Conservation (phyloP, 2,329 filamentous ascomycete genomes). For the Cephalotrichum gorgonifer region DNA sequence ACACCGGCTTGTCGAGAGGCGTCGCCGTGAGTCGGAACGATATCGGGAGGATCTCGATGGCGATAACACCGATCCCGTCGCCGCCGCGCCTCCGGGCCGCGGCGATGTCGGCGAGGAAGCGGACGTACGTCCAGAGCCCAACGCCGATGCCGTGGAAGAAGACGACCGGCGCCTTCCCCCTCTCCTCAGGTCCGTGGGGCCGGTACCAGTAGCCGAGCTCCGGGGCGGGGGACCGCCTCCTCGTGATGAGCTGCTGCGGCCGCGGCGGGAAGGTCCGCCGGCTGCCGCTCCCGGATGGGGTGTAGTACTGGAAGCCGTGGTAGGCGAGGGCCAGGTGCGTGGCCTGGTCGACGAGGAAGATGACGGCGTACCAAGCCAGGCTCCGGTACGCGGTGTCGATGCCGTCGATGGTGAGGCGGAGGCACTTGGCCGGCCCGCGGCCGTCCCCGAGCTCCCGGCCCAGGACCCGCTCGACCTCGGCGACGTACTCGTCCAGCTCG, state of each 20-base stretch:
- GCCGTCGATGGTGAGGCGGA: conserved; percentile 57
- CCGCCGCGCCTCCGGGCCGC: conserved; percentile 12
- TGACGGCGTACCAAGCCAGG: conserved; percentile 52
- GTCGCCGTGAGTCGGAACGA: conserved; percentile 53
- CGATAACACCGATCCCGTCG: conserved; percentile 51
- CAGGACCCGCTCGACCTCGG: conserved; percentile 41
- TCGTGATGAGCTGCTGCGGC: conserved; percentile 34
- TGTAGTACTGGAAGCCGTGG: conserved; percentile 42
- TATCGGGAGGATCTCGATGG: conserved; percentile 55
- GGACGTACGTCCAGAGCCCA: conserved; percentile 52
- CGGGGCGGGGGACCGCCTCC: conserved; percentile 33
- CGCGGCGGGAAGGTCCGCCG: conserved; percentile 45
- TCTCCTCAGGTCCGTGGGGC: conserved; percentile 48
- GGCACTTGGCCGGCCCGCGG: conserved; percentile 39
- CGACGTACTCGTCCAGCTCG: conserved; percentile 36
- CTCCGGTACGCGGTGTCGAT: conserved; percentile 51
- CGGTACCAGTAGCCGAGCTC: conserved; percentile 55
- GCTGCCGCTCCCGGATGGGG: conserved; percentile 22
- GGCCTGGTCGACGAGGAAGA: conserved; percentile 43
- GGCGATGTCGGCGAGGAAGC: conserved; percentile 44
- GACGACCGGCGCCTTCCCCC: conserved; percentile 42
- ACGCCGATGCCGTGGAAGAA: conserved; percentile 65
- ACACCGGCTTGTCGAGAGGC: conserved; percentile 34
- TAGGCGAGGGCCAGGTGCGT: conserved; percentile 33
- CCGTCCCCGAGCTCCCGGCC: conserved; percentile 41